These are phyloP conservation scores for Ophiostoma himal-ulmi DNA, from an alignment of 2,329 filamentous ascomycete genomes.

Conservation along the genomic window DNA sequence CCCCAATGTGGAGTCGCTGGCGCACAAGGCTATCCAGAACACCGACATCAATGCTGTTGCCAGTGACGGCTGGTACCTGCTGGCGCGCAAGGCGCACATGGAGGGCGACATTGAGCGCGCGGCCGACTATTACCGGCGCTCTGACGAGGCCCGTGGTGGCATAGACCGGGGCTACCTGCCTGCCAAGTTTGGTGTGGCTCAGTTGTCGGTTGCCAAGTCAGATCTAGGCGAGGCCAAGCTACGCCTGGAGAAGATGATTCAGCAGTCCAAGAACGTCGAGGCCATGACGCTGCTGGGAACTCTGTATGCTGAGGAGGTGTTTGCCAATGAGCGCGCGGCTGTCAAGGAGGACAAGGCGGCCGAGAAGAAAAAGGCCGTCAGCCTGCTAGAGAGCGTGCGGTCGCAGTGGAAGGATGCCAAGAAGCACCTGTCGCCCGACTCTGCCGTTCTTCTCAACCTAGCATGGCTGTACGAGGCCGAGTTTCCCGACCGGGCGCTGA, in stretches of 20 bases:
- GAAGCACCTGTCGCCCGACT: slow-evolving; percentile 72
- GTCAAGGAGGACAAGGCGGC: slow-evolving; percentile 80
- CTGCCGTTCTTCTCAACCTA: slow-evolving; percentile 84
- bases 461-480: slow-evolving; percentile 84
- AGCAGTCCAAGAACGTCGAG: slow-evolving; percentile 75
- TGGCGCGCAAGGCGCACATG: slow-evolving; percentile 87
- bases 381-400: slow-evolving; percentile 76
- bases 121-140: slow-evolving; percentile 78
- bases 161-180: slow-evolving; percentile 87
- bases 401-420: slow-evolving; percentile 89
- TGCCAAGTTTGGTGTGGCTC: slow-evolving; percentile 89
- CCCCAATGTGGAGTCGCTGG: slow-evolving; percentile 75
- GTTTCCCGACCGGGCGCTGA: slow-evolving; percentile 80
- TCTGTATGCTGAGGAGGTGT: slow-evolving; percentile 90
- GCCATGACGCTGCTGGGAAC: slow-evolving; percentile 89
- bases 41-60: slow-evolving; percentile 96
- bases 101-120: slow-evolving; percentile 68
- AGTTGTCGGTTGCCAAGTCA: slow-evolving; percentile 76
- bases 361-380: slow-evolving; percentile 80
- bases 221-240: slow-evolving; percentile 91
- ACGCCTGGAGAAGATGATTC: slow-evolving; percentile 86
- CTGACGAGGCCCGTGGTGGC: slow-evolving; percentile 86
- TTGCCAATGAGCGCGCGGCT: slow-evolving; percentile 62
- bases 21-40: slow-evolving; percentile 87
- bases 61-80: slow-evolving; percentile 94